These are phyloP conservation scores for Ophiocordyceps camponoti-leonardi DNA, from an alignment of 2,329 filamentous ascomycete species.

Conservation along the genomic window DNA sequence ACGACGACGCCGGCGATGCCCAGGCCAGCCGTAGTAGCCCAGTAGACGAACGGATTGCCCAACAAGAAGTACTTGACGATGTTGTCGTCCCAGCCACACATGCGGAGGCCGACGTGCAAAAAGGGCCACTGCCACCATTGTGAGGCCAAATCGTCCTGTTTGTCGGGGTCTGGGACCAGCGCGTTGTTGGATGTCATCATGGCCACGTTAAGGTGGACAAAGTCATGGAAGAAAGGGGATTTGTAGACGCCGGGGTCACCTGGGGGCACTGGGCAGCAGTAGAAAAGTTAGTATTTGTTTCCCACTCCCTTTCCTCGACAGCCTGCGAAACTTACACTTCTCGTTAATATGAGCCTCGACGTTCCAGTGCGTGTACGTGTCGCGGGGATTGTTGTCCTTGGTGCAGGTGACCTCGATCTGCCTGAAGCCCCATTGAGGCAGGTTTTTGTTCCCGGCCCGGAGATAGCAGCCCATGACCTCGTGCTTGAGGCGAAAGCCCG, in stretches of 20 bases:
- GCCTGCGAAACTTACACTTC: constrained; percentile 46
- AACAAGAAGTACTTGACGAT: constrained; percentile 97
- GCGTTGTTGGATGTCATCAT: constrained; percentile 99
- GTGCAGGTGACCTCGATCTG: constrained; percentile 95
- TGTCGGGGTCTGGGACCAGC: constrained; percentile 90
- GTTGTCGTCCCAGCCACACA: constrained; percentile 96
- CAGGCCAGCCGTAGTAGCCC: constrained; percentile 72
- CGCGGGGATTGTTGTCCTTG: constrained; percentile 80
- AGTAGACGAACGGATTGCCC: constrained; percentile 91
- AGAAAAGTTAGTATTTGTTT: neutral
- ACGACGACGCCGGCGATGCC: constrained; percentile 56
- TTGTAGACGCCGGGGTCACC: constrained; percentile 84
- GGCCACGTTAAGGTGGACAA: constrained; percentile 92
- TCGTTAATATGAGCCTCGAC: constrained; percentile 92
- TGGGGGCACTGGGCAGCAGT: constrained; percentile 49
- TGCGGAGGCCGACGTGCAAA: constrained; percentile 83
- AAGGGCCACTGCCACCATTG: constrained; percentile 98
- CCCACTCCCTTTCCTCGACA: neutral
- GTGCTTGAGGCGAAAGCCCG: constrained; percentile 79
- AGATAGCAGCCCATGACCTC: constrained; percentile 77
- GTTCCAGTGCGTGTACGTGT: constrained; percentile 98
- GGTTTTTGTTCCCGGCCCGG: constrained; percentile 83
- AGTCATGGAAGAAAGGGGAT: constrained; percentile 94
- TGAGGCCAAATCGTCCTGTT: constrained; percentile 95
- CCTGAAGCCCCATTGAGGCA: constrained; percentile 99